phyloP scores from a whole-genome alignment of 2,329 filamentous ascomycete genomes.

The Ophiosphaerella herpotricha region DNA sequence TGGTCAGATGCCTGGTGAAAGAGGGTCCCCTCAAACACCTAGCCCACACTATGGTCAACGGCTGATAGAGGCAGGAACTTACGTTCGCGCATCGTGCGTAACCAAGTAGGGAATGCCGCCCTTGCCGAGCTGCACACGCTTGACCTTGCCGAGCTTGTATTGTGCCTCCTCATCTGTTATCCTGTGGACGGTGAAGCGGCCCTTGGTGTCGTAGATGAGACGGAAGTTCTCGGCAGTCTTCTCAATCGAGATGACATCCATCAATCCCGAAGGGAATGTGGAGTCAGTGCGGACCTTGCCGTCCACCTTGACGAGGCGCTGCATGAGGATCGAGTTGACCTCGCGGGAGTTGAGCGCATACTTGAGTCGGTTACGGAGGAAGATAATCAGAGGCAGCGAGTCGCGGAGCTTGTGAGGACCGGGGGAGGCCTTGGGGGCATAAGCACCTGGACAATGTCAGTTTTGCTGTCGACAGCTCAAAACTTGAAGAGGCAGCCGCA shows the following conservation, averaged over 20 bases:
- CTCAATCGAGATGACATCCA: constrained; percentile 99
- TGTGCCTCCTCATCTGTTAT: constrained; percentile 98
- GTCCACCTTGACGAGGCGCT: constrained; percentile 99
- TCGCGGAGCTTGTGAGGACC: constrained; percentile 99
- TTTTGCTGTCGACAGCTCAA: constrained; percentile 10
- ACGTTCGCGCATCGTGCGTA: constrained; percentile 99
- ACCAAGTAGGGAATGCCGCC: constrained; percentile 99
- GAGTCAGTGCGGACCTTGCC: constrained; percentile 98
- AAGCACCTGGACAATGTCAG: constrained; percentile 47
- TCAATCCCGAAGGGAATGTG: constrained; percentile 97
- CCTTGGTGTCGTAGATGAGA: constrained; percentile 99
- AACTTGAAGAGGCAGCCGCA: constrained; percentile 3
- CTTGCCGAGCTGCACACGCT: constrained; percentile 98
- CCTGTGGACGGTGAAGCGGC: constrained; percentile 99
- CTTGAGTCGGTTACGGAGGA: constrained; percentile 81
- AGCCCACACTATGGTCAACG: constrained; percentile 74
- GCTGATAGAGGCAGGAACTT: constrained; percentile 99
- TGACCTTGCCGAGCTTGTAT: constrained; percentile 99
- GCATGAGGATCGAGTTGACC: constrained; percentile 97
- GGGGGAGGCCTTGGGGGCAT: constrained; percentile 69
- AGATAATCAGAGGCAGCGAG: constrained; percentile 98
- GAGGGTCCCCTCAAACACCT: constrained; percentile 41
- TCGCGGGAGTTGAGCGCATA: constrained; percentile 99
- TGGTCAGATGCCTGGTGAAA: constrained; percentile 98
- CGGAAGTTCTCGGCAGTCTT: constrained; percentile 99